These are phyloP conservation scores for Rhizophagus clarus DNA, from an alignment of 192 early-diverging fungal genomes.

Conservation along the genomic window DNA sequence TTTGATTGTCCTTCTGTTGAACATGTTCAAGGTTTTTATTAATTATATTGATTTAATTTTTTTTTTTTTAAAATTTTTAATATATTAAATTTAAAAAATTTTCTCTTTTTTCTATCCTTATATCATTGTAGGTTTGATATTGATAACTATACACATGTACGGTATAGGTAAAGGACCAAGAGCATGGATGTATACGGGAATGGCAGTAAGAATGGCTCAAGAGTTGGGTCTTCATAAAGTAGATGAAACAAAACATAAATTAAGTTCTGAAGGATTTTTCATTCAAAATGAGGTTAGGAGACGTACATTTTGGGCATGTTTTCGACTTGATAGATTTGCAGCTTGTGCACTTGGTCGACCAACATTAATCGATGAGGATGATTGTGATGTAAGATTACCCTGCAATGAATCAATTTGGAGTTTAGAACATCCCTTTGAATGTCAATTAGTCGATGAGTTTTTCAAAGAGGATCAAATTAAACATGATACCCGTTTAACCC, in stretches of 20 bases:
- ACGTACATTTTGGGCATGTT: constrained; percentile 56
- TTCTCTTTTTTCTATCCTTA: background rate
- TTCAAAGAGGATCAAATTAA: constrained; percentile 18
- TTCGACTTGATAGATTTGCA: constrained; percentile 51
- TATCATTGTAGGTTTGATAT: constrained; percentile 37
- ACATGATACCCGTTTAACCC: background rate
- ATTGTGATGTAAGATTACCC: constrained; percentile 52
- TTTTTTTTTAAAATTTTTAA: background rate
- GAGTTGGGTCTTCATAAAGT: constrained; percentile 58
- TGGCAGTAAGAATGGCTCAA: constrained; percentile 53
- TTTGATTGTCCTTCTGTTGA: constrained; percentile 52
- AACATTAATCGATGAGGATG: constrained; percentile 47
- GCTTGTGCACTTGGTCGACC: constrained; percentile 52
- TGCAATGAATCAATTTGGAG: constrained; percentile 52
- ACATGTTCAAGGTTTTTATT: constrained; percentile 44
- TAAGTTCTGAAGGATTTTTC: constrained; percentile 38
- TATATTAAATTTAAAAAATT: background rate
- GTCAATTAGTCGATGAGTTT: constrained; percentile 27
- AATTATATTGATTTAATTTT: background rate
- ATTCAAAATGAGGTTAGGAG: constrained; percentile 51
- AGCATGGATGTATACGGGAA: constrained; percentile 61
- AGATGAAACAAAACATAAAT: background rate
- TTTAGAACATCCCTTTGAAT: constrained; percentile 36
- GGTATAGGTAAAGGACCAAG: constrained; percentile 55
- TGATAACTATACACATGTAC: constrained; percentile 52